A percentile compares a stretch with the other conserved stretches of the same genome.
Conservation (phyloP, 2,329 filamentous ascomycete species). For the Magnaporthiopsis incrustans region DNA sequence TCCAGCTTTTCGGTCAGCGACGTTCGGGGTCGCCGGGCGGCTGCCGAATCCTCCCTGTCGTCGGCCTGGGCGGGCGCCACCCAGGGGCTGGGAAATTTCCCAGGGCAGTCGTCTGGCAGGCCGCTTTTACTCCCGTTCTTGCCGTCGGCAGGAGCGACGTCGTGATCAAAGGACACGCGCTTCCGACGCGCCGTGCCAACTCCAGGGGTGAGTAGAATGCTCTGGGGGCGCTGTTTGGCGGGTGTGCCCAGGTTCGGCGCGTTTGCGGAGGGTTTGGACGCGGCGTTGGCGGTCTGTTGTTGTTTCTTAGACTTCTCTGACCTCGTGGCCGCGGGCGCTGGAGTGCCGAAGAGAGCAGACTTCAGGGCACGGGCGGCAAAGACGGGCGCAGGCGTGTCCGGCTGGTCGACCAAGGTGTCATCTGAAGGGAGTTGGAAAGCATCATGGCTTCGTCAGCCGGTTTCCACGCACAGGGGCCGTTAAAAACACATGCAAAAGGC, state of each 20-base stretch:
- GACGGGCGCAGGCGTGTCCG: slow-evolving; percentile 58
- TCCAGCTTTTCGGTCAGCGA: slow-evolving; percentile 39
- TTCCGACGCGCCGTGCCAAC: slow-evolving; percentile 53
- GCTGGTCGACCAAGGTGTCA: slow-evolving; percentile 44
- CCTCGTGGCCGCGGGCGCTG: slow-evolving; percentile 26
- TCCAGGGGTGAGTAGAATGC: slow-evolving; percentile 57
- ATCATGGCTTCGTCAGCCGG: background rate
- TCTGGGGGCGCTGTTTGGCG: slow-evolving; percentile 38
- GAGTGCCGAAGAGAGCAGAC: slow-evolving; percentile 55
- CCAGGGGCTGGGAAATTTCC: slow-evolving; percentile 20
- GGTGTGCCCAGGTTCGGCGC: slow-evolving; percentile 19
- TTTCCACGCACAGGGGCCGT: too few relatives aligned
- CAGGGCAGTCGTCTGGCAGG: slow-evolving; percentile 21
- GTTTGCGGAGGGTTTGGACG: background rate
- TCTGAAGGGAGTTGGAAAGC: slow-evolving; percentile 18
- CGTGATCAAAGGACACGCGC: slow-evolving; percentile 56
- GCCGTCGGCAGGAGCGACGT: slow-evolving; percentile 38
- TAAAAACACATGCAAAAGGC: background rate
- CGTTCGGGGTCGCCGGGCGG: slow-evolving; percentile 26
- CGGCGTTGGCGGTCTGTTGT: slow-evolving; percentile 10
- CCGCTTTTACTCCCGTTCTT: slow-evolving; percentile 20
- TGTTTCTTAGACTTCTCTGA: slow-evolving; percentile 1
- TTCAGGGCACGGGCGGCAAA: slow-evolving; percentile 60
- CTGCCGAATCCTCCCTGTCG: slow-evolving; percentile 12
- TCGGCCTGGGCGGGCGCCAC: slow-evolving; percentile 10